These are phyloP conservation scores for Microsporum audouinii DNA, from an alignment of 2,329 filamentous ascomycete species.

Conservation along the genomic window DNA sequence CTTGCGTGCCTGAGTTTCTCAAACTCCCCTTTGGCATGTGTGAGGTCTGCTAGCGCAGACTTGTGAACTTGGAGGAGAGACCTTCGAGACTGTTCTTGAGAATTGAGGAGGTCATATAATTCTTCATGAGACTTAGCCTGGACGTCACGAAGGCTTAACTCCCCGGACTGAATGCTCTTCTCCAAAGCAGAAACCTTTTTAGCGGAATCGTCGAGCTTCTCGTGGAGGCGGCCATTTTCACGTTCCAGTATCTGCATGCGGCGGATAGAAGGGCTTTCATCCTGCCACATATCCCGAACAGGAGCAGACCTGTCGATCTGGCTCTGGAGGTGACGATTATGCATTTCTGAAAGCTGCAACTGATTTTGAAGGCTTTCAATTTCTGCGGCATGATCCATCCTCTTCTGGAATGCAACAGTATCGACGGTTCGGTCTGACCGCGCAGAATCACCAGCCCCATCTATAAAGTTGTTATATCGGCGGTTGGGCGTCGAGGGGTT, in stretches of 20 bases:
- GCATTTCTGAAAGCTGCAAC: slow-evolving; percentile 86
- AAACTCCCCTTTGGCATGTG: slow-evolving; percentile 74
- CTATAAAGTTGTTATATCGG: slow-evolving; percentile 54
- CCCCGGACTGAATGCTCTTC: slow-evolving; percentile 72
- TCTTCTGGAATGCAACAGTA: slow-evolving; percentile 70
- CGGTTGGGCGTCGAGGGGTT: slow-evolving; percentile 63
- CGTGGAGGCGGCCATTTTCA: slow-evolving; percentile 81
- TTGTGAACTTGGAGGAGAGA: slow-evolving; percentile 76
- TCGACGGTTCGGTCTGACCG: slow-evolving; percentile 79
- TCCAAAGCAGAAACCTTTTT: slow-evolving; percentile 87
- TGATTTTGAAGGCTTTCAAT: slow-evolving; percentile 89
- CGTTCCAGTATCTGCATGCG: slow-evolving; percentile 85
- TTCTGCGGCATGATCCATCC: slow-evolving; percentile 82
- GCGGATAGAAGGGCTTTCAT: slow-evolving; percentile 66
- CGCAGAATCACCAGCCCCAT: slow-evolving; percentile 57
- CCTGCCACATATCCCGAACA: slow-evolving; percentile 49
- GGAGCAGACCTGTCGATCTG: slow-evolving; percentile 64
- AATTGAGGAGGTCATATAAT: slow-evolving; percentile 81
- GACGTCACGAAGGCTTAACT: slow-evolving; percentile 79
- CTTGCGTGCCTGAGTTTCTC: slow-evolving; percentile 78
- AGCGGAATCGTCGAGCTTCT: slow-evolving; percentile 85
- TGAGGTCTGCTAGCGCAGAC: slow-evolving; percentile 69
- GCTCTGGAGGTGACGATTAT: slow-evolving; percentile 81
- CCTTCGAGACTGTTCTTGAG: slow-evolving; percentile 78
- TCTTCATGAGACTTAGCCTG: slow-evolving; percentile 92